phyloP scores from a whole-genome alignment of 2,329 filamentous ascomycete genomes.

The Knoxdaviesia capensis region DNA sequence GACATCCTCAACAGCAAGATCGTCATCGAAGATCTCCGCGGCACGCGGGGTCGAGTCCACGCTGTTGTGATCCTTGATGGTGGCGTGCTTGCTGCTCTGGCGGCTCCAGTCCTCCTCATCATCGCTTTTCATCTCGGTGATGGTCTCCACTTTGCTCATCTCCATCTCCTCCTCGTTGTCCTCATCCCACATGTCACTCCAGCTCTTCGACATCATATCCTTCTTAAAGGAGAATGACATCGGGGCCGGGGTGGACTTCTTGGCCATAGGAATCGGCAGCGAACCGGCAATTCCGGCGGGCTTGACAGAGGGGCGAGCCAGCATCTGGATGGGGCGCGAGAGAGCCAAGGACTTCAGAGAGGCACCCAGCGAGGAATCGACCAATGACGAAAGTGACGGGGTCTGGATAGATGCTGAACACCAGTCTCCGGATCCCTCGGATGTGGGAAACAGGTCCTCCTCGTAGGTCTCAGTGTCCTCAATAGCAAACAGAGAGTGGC shows the following conservation, averaged over 20 bases:
- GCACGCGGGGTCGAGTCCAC: not conserved
- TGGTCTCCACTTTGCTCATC: conserved; percentile 7
- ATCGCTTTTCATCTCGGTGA: too few relatives aligned
- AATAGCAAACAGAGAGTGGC: conserved; percentile 68
- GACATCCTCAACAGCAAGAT: conserved; percentile 48
- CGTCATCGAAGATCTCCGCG: conserved; percentile 27
- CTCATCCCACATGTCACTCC: conserved; percentile 97
- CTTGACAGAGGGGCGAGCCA: conserved; percentile 21
- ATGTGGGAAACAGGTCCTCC: conserved; percentile 71
- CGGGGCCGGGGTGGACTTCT: conserved; percentile 44
- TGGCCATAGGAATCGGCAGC: conserved; percentile 60
- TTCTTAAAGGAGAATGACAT: too few relatives aligned
- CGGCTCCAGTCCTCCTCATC: conserved; percentile 38
- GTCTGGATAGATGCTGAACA: conserved; percentile 59
- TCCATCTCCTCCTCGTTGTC: conserved; percentile 60
- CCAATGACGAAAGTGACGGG: conserved; percentile 63
- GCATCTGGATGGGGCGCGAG: conserved; percentile 11
- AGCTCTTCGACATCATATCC: conserved; percentile 34
- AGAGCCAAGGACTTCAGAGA: conserved; percentile 61
- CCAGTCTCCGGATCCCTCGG: conserved; percentile 55
- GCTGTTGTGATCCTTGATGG: not conserved
- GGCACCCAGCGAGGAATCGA: conserved; percentile 62
- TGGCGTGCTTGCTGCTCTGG: conserved; percentile 31
- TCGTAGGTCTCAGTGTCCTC: conserved; percentile 51
- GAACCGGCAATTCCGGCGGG: conserved; percentile 33